These are phyloP conservation scores for Penicillium decumbens DNA, from an alignment of 2,329 filamentous ascomycete species.

Conservation along the genomic window DNA sequence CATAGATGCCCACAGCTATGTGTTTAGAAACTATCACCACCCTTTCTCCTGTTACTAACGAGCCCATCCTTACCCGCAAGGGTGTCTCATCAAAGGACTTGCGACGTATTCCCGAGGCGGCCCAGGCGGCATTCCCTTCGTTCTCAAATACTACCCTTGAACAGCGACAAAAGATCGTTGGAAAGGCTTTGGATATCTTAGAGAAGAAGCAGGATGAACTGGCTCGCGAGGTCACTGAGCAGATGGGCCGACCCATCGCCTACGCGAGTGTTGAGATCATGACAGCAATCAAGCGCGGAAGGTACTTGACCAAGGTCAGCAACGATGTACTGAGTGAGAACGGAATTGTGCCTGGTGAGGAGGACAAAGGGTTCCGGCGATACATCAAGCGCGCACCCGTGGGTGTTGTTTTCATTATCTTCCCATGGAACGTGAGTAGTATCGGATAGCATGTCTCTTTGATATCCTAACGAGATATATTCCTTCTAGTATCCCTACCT, in stretches of 20 bases:
- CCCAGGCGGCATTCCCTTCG: slow-evolving; percentile 68
- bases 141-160: slow-evolving; percentile 71
- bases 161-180: slow-evolving; percentile 74
- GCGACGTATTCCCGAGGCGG: slow-evolving; percentile 63
- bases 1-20: slow-evolving; percentile 36
- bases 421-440: slow-evolving; percentile 85
- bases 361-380: slow-evolving; percentile 80
- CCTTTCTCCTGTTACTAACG: slow-evolving; percentile 85
- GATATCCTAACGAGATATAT: not conserved
- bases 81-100: slow-evolving; percentile 68
- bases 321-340: slow-evolving; percentile 68
- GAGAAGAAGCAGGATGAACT: slow-evolving; percentile 70
- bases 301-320: slow-evolving; percentile 81
- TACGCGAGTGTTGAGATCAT: slow-evolving; percentile 78
- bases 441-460: not conserved
- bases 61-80: slow-evolving; percentile 73
- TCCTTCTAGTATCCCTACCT: slow-evolving; percentile 82
- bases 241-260: slow-evolving; percentile 91
- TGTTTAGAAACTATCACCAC: slow-evolving; percentile 61
- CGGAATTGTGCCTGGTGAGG: slow-evolving; percentile 64
- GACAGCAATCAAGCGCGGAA: slow-evolving; percentile 77
- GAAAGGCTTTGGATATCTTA: slow-evolving; percentile 70
- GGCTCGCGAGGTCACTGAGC: slow-evolving; percentile 78
- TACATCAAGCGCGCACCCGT: slow-evolving; percentile 80
- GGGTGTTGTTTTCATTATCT: slow-evolving; percentile 81